Evolutionary conservation across 2,329 filamentous ascomycete genomes (phyloP), one percentile per base, ranked within the genome.

Genomic region (Orbilia ellipsospora): DNA sequence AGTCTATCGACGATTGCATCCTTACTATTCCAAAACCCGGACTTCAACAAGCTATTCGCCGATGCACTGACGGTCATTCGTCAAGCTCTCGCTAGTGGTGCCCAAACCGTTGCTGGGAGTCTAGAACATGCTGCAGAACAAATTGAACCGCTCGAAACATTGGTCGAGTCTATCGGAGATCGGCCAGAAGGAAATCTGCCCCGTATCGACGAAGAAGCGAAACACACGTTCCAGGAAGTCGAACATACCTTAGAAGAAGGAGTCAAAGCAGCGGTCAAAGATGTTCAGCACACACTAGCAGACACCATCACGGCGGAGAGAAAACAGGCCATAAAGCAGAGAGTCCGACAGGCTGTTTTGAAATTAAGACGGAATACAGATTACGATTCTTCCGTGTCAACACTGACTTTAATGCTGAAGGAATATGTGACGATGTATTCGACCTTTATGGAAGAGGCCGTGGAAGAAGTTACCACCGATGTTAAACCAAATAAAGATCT

Each of bases 41-140:
- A 97, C 80, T 97, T 98, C 81, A 90, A 94, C 45, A 85, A 94
- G 5, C 93, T 98, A 79, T 84, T 97, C 52, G 88, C 90, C 10
- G 94, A 98, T 80, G 83, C 97, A 48, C 89, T 89, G 54, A 89
- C 90, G 0, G 87, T 97, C 55, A 91, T 90, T 12, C 89, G 91
- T 50, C 91, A 97, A 80, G 90, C 98, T 0, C 93, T 97, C 81
- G 89, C 89, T 61, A 94, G 97, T 79, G 93, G 93, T 1, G 92
- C 93, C 0, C 90, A 92, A 76, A 90, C 91, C 0, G 81, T 97
- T 4, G 92, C 93, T 0, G 86, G 89, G 15, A 91, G 90, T 0
- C 93, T 94, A 0, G 88, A 91, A 77, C 85, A 92, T 77, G 90
- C 90, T 0, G 93, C 89, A 1, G 88, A 93, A 79, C 85, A 90